A percentile compares a stretch with the other conserved stretches of the same genome.
Evolutionary conservation across 306 rosid genomes (phyloP).

Genomic region (Vachellia pachyceras): DNA sequence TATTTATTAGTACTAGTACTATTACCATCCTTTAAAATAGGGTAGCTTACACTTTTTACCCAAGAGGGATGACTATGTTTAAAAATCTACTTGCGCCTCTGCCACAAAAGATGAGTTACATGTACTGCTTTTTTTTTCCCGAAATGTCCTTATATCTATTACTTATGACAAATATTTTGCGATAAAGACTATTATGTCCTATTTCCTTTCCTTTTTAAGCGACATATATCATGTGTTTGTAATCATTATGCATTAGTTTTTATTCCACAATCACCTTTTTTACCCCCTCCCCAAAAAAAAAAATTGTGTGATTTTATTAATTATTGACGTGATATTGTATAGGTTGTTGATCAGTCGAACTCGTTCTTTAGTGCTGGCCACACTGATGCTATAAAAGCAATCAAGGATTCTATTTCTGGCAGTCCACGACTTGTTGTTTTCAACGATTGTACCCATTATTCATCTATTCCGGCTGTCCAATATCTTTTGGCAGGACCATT

Average conservation of each 20-base stretch:
- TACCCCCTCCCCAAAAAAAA: background rate
- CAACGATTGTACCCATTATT: conserved; percentile 53
- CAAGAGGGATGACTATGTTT: background rate
- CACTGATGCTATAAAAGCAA: conserved; percentile 56
- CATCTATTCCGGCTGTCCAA: conserved; percentile 56
- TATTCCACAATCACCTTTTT: background rate
- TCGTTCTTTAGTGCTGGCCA: conserved; percentile 53
- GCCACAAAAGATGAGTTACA: background rate
- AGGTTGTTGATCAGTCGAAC: conserved; percentile 82
- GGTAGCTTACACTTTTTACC: background rate
- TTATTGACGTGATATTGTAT: conserved; percentile 37
- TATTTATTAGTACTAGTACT: background rate
- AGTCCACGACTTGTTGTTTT: conserved; percentile 70
- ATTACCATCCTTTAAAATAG: background rate
- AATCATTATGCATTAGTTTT: background rate
- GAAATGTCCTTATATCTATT: background rate
- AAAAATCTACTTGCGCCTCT: background rate
- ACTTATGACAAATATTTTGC: background rate
- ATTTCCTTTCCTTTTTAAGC: background rate
- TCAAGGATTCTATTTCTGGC: conserved; percentile 54
- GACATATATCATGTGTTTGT: background rate
- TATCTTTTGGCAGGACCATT: conserved; percentile 60
- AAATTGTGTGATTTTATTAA: conserved; percentile 29
- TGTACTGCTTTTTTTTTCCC: background rate
- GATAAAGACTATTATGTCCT: background rate